These are phyloP conservation scores for Melastoma candidum DNA, from an alignment of 441 rosid genomes.

Conservation along the genomic window DNA sequence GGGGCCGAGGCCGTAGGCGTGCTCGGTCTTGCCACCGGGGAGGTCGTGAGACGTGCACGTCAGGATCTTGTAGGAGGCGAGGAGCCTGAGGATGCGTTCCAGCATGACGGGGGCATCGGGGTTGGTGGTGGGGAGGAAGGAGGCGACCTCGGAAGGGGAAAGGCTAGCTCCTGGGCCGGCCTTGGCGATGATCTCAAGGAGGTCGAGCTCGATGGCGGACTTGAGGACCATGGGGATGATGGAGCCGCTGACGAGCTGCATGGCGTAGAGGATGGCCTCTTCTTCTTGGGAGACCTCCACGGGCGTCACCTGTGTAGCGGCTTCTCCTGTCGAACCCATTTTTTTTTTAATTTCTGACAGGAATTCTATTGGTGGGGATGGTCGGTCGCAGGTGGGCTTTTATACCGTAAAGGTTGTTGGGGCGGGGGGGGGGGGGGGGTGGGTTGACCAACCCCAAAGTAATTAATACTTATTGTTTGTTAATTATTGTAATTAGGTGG, in stretches of 20 bases:
- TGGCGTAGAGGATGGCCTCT: conserved; percentile 55
- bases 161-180: conserved; percentile 37
- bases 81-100: conserved; percentile 56
- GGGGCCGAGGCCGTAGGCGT: conserved; percentile 50
- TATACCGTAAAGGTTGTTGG: too few relatives aligned
- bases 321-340: conserved; percentile 39
- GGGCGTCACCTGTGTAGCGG: conserved; percentile 59
- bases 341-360: not conserved
- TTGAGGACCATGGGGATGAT: conserved; percentile 71
- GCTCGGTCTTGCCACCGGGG: conserved; percentile 39
- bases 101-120: conserved; percentile 57
- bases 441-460: too few relatives aligned
- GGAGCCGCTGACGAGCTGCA: conserved; percentile 55
- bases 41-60: conserved; percentile 31
- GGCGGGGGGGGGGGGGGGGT: too few relatives aligned
- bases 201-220: conserved; percentile 59
- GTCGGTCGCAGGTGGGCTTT: too few relatives aligned
- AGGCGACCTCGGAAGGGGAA: conserved; percentile 45
- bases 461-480: too few relatives aligned
- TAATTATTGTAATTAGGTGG: too few relatives aligned
- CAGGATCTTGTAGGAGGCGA: conserved; percentile 49
- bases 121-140: conserved; percentile 46
- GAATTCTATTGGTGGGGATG: too few relatives aligned
- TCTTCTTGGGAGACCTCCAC: conserved; percentile 40
- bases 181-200: conserved; percentile 56